These are phyloP conservation scores for Diaporthe vexans DNA, from an alignment of 2,329 filamentous ascomycete species.

Conservation along the genomic window DNA sequence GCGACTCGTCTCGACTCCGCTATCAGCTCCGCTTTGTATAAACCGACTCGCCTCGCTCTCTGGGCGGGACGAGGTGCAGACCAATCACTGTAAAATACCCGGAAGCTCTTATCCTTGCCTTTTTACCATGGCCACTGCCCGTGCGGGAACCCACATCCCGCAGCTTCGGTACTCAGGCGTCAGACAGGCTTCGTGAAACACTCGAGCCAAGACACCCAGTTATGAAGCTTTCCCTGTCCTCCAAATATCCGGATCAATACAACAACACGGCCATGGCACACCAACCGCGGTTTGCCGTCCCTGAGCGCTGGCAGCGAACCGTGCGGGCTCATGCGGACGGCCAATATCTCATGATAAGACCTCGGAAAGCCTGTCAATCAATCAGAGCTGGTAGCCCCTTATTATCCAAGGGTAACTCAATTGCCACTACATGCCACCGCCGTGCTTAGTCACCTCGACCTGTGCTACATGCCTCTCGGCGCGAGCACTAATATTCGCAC, in stretches of 20 bases:
- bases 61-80: slow-evolving; percentile 20
- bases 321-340: background rate
- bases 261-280: background rate
- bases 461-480: background rate
- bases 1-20: slow-evolving; percentile 36
- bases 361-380: slow-evolving; percentile 5
- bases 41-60: slow-evolving; percentile 29
- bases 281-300: background rate
- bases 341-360: background rate
- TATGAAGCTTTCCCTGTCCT: background rate
- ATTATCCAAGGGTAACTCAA: background rate
- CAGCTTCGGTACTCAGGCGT: slow-evolving; percentile 18
- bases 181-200: background rate
- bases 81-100: slow-evolving; percentile 23
- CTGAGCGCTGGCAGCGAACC: background rate
- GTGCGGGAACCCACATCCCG: slow-evolving; percentile 19
- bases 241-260: background rate
- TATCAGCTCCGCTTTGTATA: slow-evolving; percentile 38
- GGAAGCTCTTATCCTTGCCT: background rate
- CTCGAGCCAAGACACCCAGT: slow-evolving; percentile 12
- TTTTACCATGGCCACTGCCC: slow-evolving; percentile 9
- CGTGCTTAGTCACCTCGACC: background rate
- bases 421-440: background rate
- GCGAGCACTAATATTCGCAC: slow-evolving; percentile 5
- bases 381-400: background rate